Percentiles rank a stretch among this genome's conserved stretches.
Evolutionary conservation across 1,284 basidiomycete genomes (phyloP).

Genomic region (Fomitopsis schrenkii): DNA sequence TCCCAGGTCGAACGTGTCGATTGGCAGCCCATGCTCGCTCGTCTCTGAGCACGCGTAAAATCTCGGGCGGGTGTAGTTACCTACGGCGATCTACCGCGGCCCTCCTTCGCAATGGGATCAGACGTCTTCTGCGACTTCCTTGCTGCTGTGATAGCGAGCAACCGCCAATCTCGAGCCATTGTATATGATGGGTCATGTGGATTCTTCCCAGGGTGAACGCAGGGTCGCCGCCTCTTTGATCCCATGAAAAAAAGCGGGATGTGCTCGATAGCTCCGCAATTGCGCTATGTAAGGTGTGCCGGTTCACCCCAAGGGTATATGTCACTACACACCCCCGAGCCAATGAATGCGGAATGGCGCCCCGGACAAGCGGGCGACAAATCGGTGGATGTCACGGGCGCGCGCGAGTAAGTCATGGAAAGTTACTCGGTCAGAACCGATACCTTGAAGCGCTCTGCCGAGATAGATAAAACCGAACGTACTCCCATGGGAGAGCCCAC

Average conservation of each 20-base stretch:
- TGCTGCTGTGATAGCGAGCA: no score
- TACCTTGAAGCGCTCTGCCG: not conserved
- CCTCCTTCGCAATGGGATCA: not conserved
- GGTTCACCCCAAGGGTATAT: not conserved
- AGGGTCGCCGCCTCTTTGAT: no score
- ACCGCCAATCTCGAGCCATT: no score
- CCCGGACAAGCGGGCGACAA: not conserved
- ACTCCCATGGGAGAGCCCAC: not conserved
- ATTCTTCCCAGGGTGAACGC: no score
- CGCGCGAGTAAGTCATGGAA: not conserved
- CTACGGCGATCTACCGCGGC: not conserved
- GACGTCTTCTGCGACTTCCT: no score
- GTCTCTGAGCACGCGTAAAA: not conserved
- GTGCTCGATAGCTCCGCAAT: no score
- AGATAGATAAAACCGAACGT: not conserved
- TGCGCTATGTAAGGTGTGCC: not conserved
- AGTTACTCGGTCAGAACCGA: not conserved
- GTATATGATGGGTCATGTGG: no score
- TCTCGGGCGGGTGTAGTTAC: not conserved
- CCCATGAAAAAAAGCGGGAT: no score
- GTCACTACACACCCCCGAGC: not conserved
- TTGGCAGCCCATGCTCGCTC: constrained; percentile 45
- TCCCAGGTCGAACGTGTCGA: constrained; percentile 59
- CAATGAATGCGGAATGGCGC: not conserved
- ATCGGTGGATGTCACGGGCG: not conserved